phyloP scores from a whole-genome alignment of 306 rosid species.

The Trichosanthes truncata region DNA sequence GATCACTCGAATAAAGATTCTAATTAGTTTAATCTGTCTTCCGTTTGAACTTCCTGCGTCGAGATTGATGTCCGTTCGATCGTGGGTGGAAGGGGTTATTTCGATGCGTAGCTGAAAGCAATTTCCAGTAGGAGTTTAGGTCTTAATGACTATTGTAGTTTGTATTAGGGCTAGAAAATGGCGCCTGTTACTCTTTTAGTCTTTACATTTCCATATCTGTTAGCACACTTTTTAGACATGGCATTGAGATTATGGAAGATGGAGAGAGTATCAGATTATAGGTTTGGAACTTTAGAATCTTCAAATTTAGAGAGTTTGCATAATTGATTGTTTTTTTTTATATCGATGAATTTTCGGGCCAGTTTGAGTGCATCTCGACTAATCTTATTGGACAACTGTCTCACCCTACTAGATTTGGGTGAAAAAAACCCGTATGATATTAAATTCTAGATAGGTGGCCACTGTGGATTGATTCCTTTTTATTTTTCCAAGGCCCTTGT shows the following conservation, averaged over 20 bases:
- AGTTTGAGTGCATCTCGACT: no score
- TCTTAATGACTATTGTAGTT: not conserved
- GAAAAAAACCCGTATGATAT: no score
- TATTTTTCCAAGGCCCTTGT: no score
- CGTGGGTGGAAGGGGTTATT: not conserved
- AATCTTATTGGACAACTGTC: no score
- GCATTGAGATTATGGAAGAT: not conserved
- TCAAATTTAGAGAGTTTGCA: not conserved
- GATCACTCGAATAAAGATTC: not conserved
- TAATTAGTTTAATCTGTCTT: not conserved
- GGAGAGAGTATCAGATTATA: not conserved
- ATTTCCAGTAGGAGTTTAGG: not conserved
- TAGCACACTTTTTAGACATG: not conserved
- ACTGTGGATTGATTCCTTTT: no score
- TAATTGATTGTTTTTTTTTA: not conserved
- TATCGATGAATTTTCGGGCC: no score
- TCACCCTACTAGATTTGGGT: no score
- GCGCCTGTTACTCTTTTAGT: not conserved
- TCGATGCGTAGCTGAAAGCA: not conserved
- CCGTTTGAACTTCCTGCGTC: not conserved
- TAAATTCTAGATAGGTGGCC: no score
- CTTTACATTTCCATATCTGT: not conserved
- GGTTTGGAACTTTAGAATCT: not conserved
- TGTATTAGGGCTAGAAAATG: not conserved
- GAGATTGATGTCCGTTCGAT: not conserved